These are phyloP conservation scores for Ramaria sp. DNA, from an alignment of 768 basidiomycete species.

Conservation along the genomic window DNA sequence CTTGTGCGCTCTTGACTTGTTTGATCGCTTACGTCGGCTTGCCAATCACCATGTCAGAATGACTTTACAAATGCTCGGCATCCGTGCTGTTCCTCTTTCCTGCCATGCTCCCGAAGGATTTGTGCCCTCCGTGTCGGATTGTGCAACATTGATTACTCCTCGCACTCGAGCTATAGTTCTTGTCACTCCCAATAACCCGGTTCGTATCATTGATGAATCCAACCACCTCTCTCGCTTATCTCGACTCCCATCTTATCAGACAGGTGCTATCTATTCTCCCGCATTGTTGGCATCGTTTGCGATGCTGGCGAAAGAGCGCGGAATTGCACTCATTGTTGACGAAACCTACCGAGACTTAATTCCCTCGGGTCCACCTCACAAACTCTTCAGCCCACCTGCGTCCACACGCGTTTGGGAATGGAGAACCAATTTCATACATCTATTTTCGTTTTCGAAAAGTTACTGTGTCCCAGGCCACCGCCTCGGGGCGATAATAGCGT, in stretches of 20 bases:
- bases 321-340: slow-evolving; percentile 67
- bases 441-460: slow-evolving; percentile 77
- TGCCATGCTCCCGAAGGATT: slow-evolving; percentile 45
- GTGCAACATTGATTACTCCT: slow-evolving; percentile 40
- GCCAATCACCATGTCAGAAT: slow-evolving; percentile 33
- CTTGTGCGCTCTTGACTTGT: slow-evolving; percentile 1
- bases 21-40: slow-evolving; percentile 6
- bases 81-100: slow-evolving; percentile 45
- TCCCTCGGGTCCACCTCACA: slow-evolving; percentile 37
- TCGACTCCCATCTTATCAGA: slow-evolving; percentile 24
- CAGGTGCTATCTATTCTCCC: slow-evolving; percentile 59
- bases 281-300: slow-evolving; percentile 48
- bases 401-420: slow-evolving; percentile 29
- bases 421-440: slow-evolving; percentile 51
- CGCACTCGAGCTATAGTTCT: slow-evolving; percentile 63
- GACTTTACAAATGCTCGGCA: slow-evolving; percentile 52
- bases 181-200: slow-evolving; percentile 71
- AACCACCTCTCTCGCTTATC: neutral
- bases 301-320: slow-evolving; percentile 39
- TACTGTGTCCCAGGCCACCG: slow-evolving; percentile 78
- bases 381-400: slow-evolving; percentile 32
- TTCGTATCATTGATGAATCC: slow-evolving; percentile 15
- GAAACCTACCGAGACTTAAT: slow-evolving; percentile 85
- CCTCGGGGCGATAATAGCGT: slow-evolving; percentile 60
- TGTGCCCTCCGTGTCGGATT: slow-evolving; percentile 43